Evolutionary conservation across 2,329 filamentous ascomycete species (phyloP).

Genomic region (Pseudogymnoascus sp.): DNA sequence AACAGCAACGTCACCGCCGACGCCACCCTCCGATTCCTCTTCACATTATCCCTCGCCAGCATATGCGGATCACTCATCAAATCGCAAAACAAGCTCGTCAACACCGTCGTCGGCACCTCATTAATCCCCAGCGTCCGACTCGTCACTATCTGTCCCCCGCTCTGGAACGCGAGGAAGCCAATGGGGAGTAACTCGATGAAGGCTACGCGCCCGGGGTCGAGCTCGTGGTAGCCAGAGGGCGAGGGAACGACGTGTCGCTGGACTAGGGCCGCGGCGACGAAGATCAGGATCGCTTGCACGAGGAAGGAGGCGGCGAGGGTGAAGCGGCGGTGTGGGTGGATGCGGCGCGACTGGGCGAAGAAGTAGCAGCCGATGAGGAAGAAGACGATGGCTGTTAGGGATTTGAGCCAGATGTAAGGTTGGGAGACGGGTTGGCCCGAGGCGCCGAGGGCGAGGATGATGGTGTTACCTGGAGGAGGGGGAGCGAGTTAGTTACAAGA

Average conservation of each 20-base stretch:
- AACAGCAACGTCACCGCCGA: constrained; percentile 47
- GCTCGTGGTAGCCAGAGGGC: constrained; percentile 30
- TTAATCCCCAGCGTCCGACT: constrained; percentile 64
- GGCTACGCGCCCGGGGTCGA: constrained; percentile 27
- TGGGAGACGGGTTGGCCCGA: constrained; percentile 45
- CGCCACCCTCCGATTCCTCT: constrained; percentile 46
- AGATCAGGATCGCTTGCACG: constrained; percentile 45
- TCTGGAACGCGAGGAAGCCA: constrained; percentile 58
- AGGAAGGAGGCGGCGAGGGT: constrained; percentile 46
- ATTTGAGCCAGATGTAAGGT: constrained; percentile 48
- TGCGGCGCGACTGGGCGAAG: constrained; percentile 35
- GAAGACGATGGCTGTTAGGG: constrained; percentile 45
- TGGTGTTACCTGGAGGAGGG: constrained; percentile 47
- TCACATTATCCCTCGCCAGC: constrained; percentile 41
- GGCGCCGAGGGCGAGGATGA: constrained; percentile 56
- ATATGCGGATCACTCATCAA: constrained; percentile 61
- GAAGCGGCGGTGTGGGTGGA: constrained; percentile 35
- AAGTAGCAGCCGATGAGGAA: constrained; percentile 49
- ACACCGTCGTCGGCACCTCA: constrained; percentile 68
- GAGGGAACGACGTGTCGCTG: constrained; percentile 42
- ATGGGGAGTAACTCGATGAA: constrained; percentile 42
- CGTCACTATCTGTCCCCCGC: constrained; percentile 70
- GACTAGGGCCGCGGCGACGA: constrained; percentile 47
- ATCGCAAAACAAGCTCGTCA: constrained; percentile 79
- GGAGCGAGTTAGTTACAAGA: neutral